Evolutionary conservation across 805 yeast genomes (phyloP).

Genomic region (Myxozyma sirexii): DNA sequence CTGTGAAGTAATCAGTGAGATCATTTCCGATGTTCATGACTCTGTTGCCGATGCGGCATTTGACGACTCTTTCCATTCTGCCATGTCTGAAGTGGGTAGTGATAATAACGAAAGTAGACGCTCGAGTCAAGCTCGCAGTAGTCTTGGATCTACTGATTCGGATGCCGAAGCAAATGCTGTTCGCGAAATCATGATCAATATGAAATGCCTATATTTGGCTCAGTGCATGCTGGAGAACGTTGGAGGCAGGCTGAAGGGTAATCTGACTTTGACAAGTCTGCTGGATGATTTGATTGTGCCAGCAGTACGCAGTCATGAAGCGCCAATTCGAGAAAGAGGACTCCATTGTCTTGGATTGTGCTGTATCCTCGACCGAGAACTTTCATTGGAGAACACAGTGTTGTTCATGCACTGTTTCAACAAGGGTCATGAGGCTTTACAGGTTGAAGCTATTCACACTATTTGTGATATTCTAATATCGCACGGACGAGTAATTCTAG

Average conservation of each 20-base stretch:
- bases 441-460: constrained; percentile 64
- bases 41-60: constrained; percentile 47
- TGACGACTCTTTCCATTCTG: constrained; percentile 54
- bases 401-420: constrained; percentile 71
- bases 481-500: constrained; percentile 72
- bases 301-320: constrained; percentile 64
- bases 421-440: constrained; percentile 64
- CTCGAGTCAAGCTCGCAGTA: constrained; percentile 10
- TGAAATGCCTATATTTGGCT: constrained; percentile 69
- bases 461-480: constrained; percentile 77
- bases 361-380: constrained; percentile 63
- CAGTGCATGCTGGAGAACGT: constrained; percentile 69
- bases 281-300: constrained; percentile 78
- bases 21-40: constrained; percentile 82
- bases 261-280: constrained; percentile 66
- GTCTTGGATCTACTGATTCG: constrained; percentile 3
- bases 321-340: constrained; percentile 64
- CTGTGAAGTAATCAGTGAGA: constrained; percentile 79
- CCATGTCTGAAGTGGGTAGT: constrained; percentile 43
- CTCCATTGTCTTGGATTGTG: constrained; percentile 77
- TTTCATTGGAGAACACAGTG: constrained; percentile 66
- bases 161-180: constrained; percentile 38
- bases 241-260: constrained; percentile 54
- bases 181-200: constrained; percentile 28
- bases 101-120: background rate